Percentiles rank a stretch among this genome's conserved stretches.
phyloP scores from a whole-genome alignment of 192 early-diverging fungal genomes.

The Spizellomyces punctatus region DNA sequence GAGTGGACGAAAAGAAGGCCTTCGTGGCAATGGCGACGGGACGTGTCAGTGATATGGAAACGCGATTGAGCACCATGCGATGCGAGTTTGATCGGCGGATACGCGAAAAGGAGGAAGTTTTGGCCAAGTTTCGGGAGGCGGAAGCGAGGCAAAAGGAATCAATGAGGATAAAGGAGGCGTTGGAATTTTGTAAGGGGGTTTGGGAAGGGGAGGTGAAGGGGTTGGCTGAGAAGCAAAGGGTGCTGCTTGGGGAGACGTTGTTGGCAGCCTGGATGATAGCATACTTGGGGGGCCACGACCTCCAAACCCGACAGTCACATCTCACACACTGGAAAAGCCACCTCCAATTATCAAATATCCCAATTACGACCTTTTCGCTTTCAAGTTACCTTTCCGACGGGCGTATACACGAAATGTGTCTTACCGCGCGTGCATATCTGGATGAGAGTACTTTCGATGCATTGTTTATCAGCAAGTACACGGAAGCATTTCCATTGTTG shows the following conservation, averaged over 20 bases:
- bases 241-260: constrained; percentile 7
- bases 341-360: neutral
- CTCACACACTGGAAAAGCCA: constrained; percentile 3
- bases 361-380: constrained; percentile 12
- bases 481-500: constrained; percentile 17
- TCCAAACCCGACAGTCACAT: neutral
- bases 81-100: constrained; percentile 30
- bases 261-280: constrained; percentile 20
- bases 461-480: constrained; percentile 16
- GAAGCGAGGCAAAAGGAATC: constrained; percentile 24
- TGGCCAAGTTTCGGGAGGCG: constrained; percentile 13
- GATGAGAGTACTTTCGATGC: constrained; percentile 21
- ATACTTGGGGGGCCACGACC: neutral
- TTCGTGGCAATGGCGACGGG: constrained; percentile 1
- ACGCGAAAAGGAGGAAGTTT: constrained; percentile 26
- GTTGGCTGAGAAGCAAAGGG: neutral
- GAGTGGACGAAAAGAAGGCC: constrained; percentile 5
- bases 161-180: neutral
- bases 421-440: constrained; percentile 7
- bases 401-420: constrained; percentile 4
- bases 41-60: constrained; percentile 10
- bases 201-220: constrained; percentile 5
- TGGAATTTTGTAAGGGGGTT: constrained; percentile 1
- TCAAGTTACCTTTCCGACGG: constrained; percentile 17
- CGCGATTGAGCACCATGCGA: constrained; percentile 22